Evolutionary conservation across 192 early-diverging fungal genomes (phyloP), one percentile per base, ranked within the genome.

Genomic region (Spizellomyces sp.): DNA sequence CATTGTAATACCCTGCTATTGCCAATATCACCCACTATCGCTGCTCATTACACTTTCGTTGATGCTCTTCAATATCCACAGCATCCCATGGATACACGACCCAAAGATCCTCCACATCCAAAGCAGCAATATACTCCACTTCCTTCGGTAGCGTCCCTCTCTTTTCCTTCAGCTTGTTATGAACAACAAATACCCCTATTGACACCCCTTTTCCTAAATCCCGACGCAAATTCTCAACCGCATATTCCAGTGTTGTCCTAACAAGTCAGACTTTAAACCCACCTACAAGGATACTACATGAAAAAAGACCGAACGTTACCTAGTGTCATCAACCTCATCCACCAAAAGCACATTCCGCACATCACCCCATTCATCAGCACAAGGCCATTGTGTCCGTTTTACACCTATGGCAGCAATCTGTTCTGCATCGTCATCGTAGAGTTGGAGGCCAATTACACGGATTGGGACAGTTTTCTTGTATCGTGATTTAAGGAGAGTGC

Each of bases 21-120:
- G 27, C 27, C 27, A 36, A 36, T 36, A 36, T 36, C 27, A 36
- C 27, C 27, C n/a, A n/a, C n/a, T 36, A 36, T 36, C 27, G 27
- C 27, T 36, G 27, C 27, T 36, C 27, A 36, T 56, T 7, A 22
- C 54, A 56, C 22, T 19, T n/a, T 5, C 7, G 56, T 57, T 69
- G 36, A 43, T 69, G 67, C 22, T 69, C 67, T n/a, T 61, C 67
- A 43, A 69, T 69, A 58, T 69, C 67, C n/a, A 58, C 44, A 0
- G 67, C 67, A 58, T 69, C 67, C 67, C 67, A 69, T n/a, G 67
- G 67, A 43, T 69, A 69, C 4, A 45, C 67, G 52, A 69, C 58
- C 67, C 67, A 69, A 4, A 58, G 27, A 21, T 69, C 67, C 9
- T 69, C 67, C 50, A 69, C 67, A n/a, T 69, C 36, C n/a, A 45